Conservation (phyloP, 441 rosid genomes). For the Metrosideros polymorpha region DNA sequence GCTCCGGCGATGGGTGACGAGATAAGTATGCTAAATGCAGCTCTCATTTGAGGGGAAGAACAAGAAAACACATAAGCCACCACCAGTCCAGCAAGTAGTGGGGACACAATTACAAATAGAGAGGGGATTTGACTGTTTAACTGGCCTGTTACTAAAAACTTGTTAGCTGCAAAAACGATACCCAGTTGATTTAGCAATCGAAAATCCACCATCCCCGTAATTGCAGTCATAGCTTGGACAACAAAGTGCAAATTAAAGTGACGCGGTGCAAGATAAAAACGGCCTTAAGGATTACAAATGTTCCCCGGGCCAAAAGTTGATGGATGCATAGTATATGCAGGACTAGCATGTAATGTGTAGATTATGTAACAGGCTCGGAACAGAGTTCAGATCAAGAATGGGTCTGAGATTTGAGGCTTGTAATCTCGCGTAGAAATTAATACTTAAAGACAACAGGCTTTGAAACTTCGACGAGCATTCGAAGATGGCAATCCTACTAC, state of each 20-base stretch:
- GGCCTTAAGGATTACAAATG: neutral
- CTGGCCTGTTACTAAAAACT: neutral
- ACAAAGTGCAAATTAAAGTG: neutral
- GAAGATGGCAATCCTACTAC: neutral
- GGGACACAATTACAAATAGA: neutral
- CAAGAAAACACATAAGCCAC: neutral
- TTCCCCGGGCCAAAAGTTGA: neutral
- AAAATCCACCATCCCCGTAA: neutral
- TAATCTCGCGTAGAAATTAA: neutral
- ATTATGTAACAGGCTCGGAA: neutral
- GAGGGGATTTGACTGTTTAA: neutral
- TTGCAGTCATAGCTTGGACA: neutral
- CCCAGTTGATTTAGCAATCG: neutral
- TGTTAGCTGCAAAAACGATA: neutral
- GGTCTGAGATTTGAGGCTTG: neutral
- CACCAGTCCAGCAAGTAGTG: neutral
- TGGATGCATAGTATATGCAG: neutral
- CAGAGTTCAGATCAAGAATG: neutral
- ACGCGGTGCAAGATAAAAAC: neutral
- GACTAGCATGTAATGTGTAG: neutral
- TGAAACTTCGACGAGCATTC: neutral
- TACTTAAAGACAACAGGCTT: neutral
- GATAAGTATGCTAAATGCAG: neutral
- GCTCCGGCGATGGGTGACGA: neutral
- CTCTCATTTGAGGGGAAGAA: neutral